Evolutionary conservation across 495 filamentous ascomycete genomes (phyloP).

Genomic region (Stereocaulon alpinum): DNA sequence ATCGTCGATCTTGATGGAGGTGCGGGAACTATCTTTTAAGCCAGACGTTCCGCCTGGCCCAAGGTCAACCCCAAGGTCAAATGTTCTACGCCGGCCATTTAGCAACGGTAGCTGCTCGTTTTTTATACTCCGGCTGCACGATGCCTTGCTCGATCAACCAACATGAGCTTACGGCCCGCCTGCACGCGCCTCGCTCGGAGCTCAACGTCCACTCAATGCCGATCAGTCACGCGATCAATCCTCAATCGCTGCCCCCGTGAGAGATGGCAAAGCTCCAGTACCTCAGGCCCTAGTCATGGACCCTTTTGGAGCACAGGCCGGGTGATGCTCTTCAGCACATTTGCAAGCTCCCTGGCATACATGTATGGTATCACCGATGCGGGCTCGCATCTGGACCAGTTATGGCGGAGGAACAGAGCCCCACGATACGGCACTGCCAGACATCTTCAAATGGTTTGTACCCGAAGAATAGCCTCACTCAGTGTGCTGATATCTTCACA

Average conservation of each 20-base stretch:
- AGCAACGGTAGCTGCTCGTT: not conserved
- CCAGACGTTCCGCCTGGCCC: not conserved
- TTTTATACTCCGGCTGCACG: not conserved
- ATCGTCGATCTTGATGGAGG: not conserved
- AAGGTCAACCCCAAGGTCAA: not conserved
- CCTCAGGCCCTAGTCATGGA: not conserved
- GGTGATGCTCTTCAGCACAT: constrained; percentile 28
- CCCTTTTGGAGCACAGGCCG: constrained; percentile 28
- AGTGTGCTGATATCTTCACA: not conserved
- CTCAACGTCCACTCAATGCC: not conserved
- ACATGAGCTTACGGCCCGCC: not conserved
- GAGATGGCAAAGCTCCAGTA: not conserved
- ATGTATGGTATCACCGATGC: not conserved
- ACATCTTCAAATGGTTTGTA: constrained; percentile 34
- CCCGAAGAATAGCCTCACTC: not conserved
- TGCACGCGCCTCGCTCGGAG: not conserved
- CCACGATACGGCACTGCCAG: constrained; percentile 33
- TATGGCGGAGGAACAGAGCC: constrained; percentile 5
- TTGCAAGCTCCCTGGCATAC: constrained; percentile 20
- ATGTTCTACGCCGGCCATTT: constrained; percentile 1
- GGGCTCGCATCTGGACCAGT: constrained; percentile 3
- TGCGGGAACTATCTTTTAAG: constrained; percentile 2
- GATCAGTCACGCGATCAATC: not conserved
- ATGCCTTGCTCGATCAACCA: not conserved
- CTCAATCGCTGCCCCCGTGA: not conserved